A percentile compares a stretch with the other conserved stretches of the same genome.
phyloP scores from a whole-genome alignment of 2,329 filamentous ascomycete species.

The Trichoderma hamatum region DNA sequence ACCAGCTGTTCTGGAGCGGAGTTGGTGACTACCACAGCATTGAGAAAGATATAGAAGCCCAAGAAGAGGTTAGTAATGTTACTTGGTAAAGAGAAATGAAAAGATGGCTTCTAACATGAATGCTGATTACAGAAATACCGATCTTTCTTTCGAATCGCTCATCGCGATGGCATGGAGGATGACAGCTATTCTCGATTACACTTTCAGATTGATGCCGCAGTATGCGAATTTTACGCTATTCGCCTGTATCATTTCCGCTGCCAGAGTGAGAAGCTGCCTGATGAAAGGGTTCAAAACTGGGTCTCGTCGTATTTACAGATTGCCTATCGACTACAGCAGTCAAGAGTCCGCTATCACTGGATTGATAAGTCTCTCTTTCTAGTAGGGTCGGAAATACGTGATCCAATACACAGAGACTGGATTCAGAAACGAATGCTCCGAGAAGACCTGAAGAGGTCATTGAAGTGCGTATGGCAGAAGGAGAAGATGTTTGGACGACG shows the following conservation, averaged over 20 bases:
- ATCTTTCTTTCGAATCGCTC: background rate
- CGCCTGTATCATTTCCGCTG: background rate
- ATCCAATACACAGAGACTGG: conserved; percentile 2
- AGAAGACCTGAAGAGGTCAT: background rate
- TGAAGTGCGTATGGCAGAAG: background rate
- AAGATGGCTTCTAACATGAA: background rate
- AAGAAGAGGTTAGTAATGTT: background rate
- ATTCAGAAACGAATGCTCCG: background rate
- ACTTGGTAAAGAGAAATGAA: background rate
- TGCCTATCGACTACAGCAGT: background rate
- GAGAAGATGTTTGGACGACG: background rate
- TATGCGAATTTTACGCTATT: background rate
- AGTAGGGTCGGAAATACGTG: background rate
- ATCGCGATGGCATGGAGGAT: background rate
- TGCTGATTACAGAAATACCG: background rate
- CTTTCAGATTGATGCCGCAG: background rate
- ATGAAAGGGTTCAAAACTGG: background rate
- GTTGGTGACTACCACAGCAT: background rate
- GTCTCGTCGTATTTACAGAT: background rate
- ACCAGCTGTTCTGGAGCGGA: background rate
- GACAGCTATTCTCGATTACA: background rate
- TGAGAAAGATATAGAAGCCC: background rate
- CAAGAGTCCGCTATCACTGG: background rate
- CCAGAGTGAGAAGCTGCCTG: background rate
- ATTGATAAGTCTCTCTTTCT: background rate